Base-by-base conservation (phyloP, 2,329 filamentous ascomycete species). In the Colletotrichum liriopes region DNA sequence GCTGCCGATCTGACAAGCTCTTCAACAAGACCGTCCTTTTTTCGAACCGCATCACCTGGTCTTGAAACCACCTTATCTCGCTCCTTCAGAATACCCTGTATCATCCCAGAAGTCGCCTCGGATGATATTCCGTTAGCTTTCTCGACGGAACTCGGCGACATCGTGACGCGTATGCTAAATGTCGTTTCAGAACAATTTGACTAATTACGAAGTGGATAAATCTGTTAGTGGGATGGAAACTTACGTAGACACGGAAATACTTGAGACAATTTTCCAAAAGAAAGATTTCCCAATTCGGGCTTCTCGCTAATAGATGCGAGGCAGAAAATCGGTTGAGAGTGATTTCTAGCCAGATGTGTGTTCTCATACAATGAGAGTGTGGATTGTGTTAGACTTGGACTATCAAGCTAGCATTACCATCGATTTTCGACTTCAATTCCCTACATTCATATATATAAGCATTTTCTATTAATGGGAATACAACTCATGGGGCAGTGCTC, bases 1-100 rank as follows among this genome's bases (percentile, higher is more conserved):
- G 76, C 76, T 12, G 73, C 68, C 1, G 67, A 71, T 23, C 73
- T 63, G 9, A 74, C 56, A 9, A 77, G 26, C 11, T 45, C 66
- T 45, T 73, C 72, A 9, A 76, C 51, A 1, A 71, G 65, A 32
- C 67, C 73, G 20, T 72, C 65, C 54, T 64, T 55, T 20, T 69
- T 73, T 1, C 4, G 16, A 12, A 70, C 18, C 16, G 14, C 29
- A 3, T 41, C 55, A 18, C 41, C 49, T 5, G 71, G 41, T 16
- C 32, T 45, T 18, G 35, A 32, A 12, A 72, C 49, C 0, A 47
- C 8, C 23, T 70, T 72, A 47, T 70, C 41, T 4, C 70, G 45
- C 26, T 72, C 66, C 18, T 35, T 32, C 5, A 49, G 9, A 8
- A 65, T 37, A 11, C 43, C 23, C 8, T 61, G 29, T 0, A 67